A percentile compares a stretch with the other conserved stretches of the same genome.
Conservation (phyloP, 2,329 filamentous ascomycete species). For the Whalleya microplaca region DNA sequence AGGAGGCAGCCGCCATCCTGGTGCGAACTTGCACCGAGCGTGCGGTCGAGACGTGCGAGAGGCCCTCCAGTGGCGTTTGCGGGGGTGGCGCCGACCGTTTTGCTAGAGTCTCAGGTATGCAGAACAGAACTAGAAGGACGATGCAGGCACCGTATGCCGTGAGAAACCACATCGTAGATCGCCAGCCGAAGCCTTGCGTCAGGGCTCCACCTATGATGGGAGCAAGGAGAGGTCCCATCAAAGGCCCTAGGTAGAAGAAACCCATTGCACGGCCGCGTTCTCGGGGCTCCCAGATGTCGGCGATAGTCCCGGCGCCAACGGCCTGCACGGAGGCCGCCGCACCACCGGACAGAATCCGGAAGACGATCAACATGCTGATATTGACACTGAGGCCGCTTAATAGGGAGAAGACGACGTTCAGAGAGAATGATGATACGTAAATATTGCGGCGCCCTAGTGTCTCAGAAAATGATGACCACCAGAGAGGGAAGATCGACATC, state of each 20-base stretch:
- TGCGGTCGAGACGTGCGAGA: constrained; percentile 60
- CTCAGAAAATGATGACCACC: constrained; percentile 86
- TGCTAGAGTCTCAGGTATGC: constrained; percentile 67
- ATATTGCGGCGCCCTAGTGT: constrained; percentile 74
- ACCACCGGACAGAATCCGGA: constrained; percentile 74
- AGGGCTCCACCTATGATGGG: constrained; percentile 78
- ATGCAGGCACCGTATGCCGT: constrained; percentile 68
- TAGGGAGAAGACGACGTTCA: constrained; percentile 73
- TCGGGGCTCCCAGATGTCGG: constrained; percentile 75
- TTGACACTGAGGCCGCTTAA: constrained; percentile 70
- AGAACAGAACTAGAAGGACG: constrained; percentile 59
- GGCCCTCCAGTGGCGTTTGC: constrained; percentile 12
- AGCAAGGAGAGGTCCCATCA: constrained; percentile 73
- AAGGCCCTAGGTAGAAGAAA: constrained; percentile 78
- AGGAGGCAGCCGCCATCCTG: constrained; percentile 52
- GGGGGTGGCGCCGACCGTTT: constrained; percentile 15
- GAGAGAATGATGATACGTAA: constrained; percentile 73
- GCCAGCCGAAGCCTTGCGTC: constrained; percentile 72
- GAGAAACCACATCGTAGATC: constrained; percentile 78
- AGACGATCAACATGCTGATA: constrained; percentile 76
- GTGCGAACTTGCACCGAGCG: constrained; percentile 64
- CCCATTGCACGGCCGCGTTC: constrained; percentile 82
- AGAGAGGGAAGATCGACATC: constrained; percentile 83
- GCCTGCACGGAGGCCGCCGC: constrained; percentile 81
- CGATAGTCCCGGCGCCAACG: constrained; percentile 81